A percentile compares a stretch with the other conserved stretches of the same genome.
These are phyloP conservation scores for Pyrus bretschneideri DNA, from an alignment of 306 rosid genomes.

Conservation along the genomic window DNA sequence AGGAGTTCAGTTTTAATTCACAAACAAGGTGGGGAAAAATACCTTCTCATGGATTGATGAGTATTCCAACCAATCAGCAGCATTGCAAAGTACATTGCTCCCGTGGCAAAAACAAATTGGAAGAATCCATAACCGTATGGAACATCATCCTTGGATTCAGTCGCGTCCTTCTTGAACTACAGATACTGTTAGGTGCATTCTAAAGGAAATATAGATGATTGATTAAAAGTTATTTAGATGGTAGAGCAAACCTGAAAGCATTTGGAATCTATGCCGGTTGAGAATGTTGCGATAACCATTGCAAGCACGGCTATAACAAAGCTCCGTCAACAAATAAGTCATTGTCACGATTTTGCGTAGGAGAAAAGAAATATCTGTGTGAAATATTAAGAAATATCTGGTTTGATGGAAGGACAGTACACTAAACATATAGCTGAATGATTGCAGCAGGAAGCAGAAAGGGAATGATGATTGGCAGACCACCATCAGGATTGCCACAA, in stretches of 20 bases:
- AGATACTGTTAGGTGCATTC: constrained; percentile 22
- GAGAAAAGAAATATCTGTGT: not conserved
- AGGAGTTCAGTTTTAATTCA: not conserved
- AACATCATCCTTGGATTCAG: constrained; percentile 60
- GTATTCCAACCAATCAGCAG: constrained; percentile 85
- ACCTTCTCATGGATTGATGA: constrained; percentile 74
- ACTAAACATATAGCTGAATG: constrained; percentile 82
- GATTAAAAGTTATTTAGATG: constrained; percentile 16
- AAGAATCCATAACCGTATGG: constrained; percentile 98
- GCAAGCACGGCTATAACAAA: constrained; percentile 77
- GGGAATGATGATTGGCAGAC: constrained; percentile 67
- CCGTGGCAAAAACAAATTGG: constrained; percentile 90
- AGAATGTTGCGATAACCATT: constrained; percentile 81
- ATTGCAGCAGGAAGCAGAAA: constrained; percentile 69
- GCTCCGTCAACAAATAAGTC: constrained; percentile 54
- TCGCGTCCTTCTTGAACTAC: constrained; percentile 63
- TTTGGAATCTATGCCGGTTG: constrained; percentile 92
- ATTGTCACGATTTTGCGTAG: constrained; percentile 10
- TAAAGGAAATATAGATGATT: constrained; percentile 12
- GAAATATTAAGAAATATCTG: not conserved
- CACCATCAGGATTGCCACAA: constrained; percentile 98
- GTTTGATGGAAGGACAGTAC: constrained; percentile 7
- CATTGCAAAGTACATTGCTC: constrained; percentile 99
- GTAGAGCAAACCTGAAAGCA: constrained; percentile 70
- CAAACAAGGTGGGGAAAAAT: not conserved